Evolutionary conservation across 164 flowering plant genomes (phyloP).

Genomic region (Piper longum): DNA sequence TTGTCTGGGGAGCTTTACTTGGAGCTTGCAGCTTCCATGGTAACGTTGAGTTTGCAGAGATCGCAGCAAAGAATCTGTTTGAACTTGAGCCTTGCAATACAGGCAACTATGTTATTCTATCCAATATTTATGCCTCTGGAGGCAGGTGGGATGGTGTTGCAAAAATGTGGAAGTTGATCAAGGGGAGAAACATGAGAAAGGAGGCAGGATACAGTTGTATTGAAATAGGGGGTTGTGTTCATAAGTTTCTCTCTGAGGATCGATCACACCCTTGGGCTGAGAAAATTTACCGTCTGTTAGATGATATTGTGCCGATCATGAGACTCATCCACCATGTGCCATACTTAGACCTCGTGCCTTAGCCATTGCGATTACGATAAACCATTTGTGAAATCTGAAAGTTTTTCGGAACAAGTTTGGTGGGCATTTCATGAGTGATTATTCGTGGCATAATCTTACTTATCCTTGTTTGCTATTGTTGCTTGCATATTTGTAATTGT

Average conservation of each 20-base stretch:
- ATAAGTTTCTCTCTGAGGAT: slow-evolving; percentile 67
- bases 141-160: slow-evolving; percentile 65
- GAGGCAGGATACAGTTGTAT: slow-evolving; percentile 68
- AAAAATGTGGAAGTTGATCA: slow-evolving; percentile 55
- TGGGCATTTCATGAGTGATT: too few relatives aligned
- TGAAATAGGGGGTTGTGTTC: slow-evolving; percentile 46
- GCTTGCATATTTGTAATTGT: too few relatives aligned
- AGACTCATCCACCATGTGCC: slow-evolving; percentile 12
- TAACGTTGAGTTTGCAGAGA: slow-evolving; percentile 56
- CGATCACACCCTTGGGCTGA: slow-evolving; percentile 38
- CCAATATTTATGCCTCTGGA: slow-evolving; percentile 61
- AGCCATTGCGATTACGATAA: slow-evolving; percentile 1
- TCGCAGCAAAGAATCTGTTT: slow-evolving; percentile 49
- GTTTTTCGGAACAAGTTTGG: too few relatives aligned
- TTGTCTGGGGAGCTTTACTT: slow-evolving; percentile 66
- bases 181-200: slow-evolving; percentile 38
- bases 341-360: slow-evolving; percentile 12
- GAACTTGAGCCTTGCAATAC: slow-evolving; percentile 78
- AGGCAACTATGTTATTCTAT: slow-evolving; percentile 75
- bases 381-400: too few relatives aligned
- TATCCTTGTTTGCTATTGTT: too few relatives aligned
- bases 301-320: slow-evolving; percentile 31
- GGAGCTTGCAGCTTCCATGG: slow-evolving; percentile 74
- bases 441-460: too few relatives aligned
- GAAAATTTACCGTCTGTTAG: slow-evolving; percentile 40